Evolutionary conservation across 228 moss, liverwort and hornwort genomes (phyloP).

Genomic region (Sphagnum magellanicum): DNA sequence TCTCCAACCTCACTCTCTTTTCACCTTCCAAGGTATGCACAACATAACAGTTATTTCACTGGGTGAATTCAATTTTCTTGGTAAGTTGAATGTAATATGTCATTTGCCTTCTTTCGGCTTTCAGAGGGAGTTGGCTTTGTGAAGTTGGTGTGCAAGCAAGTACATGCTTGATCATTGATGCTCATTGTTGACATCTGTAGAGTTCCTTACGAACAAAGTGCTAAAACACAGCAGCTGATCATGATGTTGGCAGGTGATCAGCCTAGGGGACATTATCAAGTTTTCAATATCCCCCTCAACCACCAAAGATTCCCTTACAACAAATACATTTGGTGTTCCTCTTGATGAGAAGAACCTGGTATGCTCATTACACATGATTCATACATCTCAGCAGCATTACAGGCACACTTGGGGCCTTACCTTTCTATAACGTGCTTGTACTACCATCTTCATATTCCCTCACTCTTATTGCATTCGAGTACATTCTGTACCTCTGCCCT

Average conservation of each 20-base stretch:
- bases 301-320: slow-evolving; percentile 77
- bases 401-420: too few species aligned
- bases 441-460: too few species aligned
- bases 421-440: neutral
- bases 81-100: neutral
- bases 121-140: neutral
- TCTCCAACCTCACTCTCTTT: slow-evolving; percentile 60
- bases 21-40: slow-evolving; percentile 78
- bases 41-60: slow-evolving; percentile 1
- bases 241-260: slow-evolving; percentile 58
- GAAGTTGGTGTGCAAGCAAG: neutral
- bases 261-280: slow-evolving; percentile 84
- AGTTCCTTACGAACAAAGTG: neutral
- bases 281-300: slow-evolving; percentile 81
- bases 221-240: neutral
- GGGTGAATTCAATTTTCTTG: neutral
- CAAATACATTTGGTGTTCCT: slow-evolving; percentile 71
- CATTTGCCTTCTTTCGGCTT: neutral
- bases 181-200: neutral
- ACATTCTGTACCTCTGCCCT: too few species aligned
- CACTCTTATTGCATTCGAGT: too few species aligned
- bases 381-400: neutral
- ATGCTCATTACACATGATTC: neutral
- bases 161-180: neutral
- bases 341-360: slow-evolving; percentile 86